Evolutionary conservation across 257 asterid genomes (phyloP), one percentile per base, ranked within the genome.

Genomic region (Catharanthus roseus): DNA sequence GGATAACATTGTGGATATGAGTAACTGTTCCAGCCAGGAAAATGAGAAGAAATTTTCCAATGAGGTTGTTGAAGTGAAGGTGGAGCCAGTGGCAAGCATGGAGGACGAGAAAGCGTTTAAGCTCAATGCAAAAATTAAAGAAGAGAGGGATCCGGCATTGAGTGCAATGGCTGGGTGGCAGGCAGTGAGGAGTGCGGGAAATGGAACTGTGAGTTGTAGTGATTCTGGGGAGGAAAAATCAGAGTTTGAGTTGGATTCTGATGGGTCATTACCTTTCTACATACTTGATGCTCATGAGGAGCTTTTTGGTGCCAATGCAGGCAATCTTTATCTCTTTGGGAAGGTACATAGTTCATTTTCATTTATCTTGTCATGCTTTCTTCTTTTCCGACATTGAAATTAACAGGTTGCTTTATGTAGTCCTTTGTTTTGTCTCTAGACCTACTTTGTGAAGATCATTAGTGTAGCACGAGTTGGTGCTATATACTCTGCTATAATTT

Each of bases 241-340:
- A 78, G 90, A 85, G 51, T 85, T 88, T 76, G 95, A 85, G 67
- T 69, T 85, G 86, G 95, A 86, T 75, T 62, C 91, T 6, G 83
- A 91, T 72, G 99, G 97, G 54, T 89, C 93, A 68, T 60, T 95
- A 78, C 95, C 90, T 70, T 91, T 91, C 82, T 91, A 85, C 80
- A 88, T 95, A 79, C 89, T 95, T 13, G 97, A 91, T 87, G 97
- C 91, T 9, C 82, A 95, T 47, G 99, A 91, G 83, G 97, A 89
- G 83, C 73, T 81, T 56, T 86, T 82, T 77, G 97, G 96, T 68
- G 74, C 83, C 65, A 90, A 89, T 80, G 85, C 88, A 31, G 97
- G 95, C 68, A 86, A 81, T 67, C 70, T 95, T 47, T 95, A 85
- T 87, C 97, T 95, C 68, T 91, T 95, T 70, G 99, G 99, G 77